Evolutionary conservation across 2,329 filamentous ascomycete genomes (phyloP).

Genomic region (Sphaerulina musiva): DNA sequence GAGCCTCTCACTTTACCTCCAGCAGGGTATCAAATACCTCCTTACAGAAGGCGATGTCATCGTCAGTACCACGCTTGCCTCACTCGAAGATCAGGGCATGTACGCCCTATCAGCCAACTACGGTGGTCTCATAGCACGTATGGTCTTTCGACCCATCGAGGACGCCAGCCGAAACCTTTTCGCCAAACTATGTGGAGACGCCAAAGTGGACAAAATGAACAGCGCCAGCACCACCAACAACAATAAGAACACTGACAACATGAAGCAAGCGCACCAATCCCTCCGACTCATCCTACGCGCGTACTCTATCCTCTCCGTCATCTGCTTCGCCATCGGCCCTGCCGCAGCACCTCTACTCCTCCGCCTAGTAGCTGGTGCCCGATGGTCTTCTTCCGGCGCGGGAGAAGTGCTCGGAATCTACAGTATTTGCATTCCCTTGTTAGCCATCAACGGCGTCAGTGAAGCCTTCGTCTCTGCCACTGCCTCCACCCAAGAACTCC

Average conservation of each 20-base stretch:
- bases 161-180: conserved; percentile 89
- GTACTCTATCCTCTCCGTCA: conserved; percentile 67
- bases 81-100: conserved; percentile 73
- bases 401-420: conserved; percentile 69
- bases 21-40: conserved; percentile 84
- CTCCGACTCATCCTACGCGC: conserved; percentile 60
- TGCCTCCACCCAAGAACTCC: conserved; percentile 66
- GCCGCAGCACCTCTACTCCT: conserved; percentile 67
- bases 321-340: conserved; percentile 66
- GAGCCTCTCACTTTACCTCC: conserved; percentile 74
- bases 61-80: conserved; percentile 71
- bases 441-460: conserved; percentile 83
- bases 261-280: conserved; percentile 43
- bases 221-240: conserved; percentile 4
- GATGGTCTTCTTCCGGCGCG: conserved; percentile 69
- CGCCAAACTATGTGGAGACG: conserved; percentile 62
- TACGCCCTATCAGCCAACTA: conserved; percentile 92
- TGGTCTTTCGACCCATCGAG: conserved; percentile 91
- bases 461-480: conserved; percentile 91
- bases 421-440: conserved; percentile 86
- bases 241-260: conserved; percentile 6
- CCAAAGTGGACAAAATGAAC: conserved; percentile 37
- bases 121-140: conserved; percentile 76
- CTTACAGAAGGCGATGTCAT: conserved; percentile 92
- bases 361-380: conserved; percentile 64